Evolutionary conservation across 371 early-diverging fungal species (phyloP).

Genomic region (Amoeboradix gromovi): DNA sequence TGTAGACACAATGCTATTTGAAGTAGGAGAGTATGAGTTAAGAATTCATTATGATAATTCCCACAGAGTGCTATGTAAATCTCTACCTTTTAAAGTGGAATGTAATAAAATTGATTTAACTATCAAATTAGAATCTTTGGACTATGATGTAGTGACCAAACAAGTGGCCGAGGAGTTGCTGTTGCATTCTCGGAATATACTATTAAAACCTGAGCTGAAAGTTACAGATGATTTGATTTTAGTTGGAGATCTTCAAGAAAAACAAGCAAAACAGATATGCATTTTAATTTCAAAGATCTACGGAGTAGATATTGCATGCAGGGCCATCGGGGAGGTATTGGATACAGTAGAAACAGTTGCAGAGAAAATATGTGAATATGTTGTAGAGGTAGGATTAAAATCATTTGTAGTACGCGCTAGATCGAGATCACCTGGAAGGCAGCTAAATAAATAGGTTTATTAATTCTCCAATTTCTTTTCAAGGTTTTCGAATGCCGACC

Average conservation of each 20-base stretch:
- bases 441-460: too few species aligned
- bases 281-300: neutral
- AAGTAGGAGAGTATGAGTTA: neutral
- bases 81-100: neutral
- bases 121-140: neutral
- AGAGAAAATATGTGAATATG: too few species aligned
- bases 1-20: neutral
- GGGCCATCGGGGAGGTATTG: too few species aligned
- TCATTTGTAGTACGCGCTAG: too few species aligned
- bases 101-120: neutral
- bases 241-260: neutral
- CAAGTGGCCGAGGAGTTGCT: neutral
- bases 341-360: too few species aligned
- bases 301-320: neutral
- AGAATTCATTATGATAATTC: neutral
- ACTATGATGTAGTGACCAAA: neutral
- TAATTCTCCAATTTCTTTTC: neutral
- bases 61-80: neutral
- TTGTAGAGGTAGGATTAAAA: too few species aligned
- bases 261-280: neutral
- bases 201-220: neutral
- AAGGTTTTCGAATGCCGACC: slow-evolving; percentile 1
- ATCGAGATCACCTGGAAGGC: too few species aligned
- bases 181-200: neutral
- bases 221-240: neutral